Conservation (phyloP, 140 eudicot genomes). For the Senecio squalidus region DNA sequence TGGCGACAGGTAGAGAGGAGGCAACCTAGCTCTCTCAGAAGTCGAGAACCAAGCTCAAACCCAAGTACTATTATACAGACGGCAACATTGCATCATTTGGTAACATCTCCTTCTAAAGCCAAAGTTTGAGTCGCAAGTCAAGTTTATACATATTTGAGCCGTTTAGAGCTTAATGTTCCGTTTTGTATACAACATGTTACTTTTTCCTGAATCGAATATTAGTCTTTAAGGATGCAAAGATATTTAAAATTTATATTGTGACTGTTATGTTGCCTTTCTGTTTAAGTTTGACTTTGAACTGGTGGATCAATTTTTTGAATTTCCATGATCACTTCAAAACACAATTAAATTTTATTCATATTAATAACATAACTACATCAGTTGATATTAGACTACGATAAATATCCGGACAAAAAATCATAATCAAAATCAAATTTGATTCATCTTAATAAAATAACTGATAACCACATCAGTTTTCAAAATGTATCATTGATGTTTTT, state of each 20-base stretch:
- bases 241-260: not conserved
- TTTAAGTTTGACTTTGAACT: not conserved
- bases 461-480: too few relatives aligned
- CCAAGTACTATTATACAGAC: slow-evolving; percentile 82
- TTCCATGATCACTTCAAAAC: too few relatives aligned
- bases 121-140: slow-evolving; percentile 33
- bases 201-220: not conserved
- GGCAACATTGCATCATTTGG: slow-evolving; percentile 76
- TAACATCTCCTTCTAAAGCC: slow-evolving; percentile 58
- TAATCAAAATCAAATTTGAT: too few relatives aligned
- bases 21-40: slow-evolving; percentile 40
- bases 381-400: too few relatives aligned
- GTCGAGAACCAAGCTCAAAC: slow-evolving; percentile 54
- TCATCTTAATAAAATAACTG: too few relatives aligned
- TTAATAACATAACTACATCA: too few relatives aligned
- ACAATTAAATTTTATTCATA: too few relatives aligned
- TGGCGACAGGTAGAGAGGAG: slow-evolving; percentile 62
- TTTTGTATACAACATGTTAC: slow-evolving; percentile 16
- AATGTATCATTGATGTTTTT: too few relatives aligned
- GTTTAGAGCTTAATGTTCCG: slow-evolving; percentile 14
- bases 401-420: too few relatives aligned
- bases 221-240: slow-evolving; percentile 9
- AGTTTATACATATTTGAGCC: slow-evolving; percentile 14
- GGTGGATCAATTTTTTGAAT: not conserved
- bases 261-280: too few relatives aligned